A percentile compares a stretch with the other conserved stretches of the same genome.
These are phyloP conservation scores for Pycnococcus provasolii DNA, from an alignment of 139 green algal species.

Conservation along the genomic window DNA sequence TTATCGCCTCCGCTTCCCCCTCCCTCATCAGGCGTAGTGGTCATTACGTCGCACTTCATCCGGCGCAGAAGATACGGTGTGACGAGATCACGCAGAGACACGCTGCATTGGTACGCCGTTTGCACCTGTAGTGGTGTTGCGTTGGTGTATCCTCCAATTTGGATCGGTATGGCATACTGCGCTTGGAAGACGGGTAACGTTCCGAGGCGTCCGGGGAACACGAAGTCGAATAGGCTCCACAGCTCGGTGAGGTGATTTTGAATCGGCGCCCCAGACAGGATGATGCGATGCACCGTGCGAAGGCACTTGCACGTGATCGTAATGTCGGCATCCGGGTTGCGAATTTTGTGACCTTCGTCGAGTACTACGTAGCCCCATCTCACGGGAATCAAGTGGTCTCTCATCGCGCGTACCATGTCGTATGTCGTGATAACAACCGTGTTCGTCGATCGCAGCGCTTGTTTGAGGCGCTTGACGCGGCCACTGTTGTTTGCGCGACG, in stretches of 20 bases:
- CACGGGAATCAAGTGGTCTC: slow-evolving; percentile 56
- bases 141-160: slow-evolving; percentile 78
- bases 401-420: slow-evolving; percentile 69
- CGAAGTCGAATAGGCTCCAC: slow-evolving; percentile 96
- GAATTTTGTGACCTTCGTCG: slow-evolving; percentile 89
- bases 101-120: slow-evolving; percentile 79
- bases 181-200: slow-evolving; percentile 92
- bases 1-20: too few species aligned
- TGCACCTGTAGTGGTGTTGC: slow-evolving; percentile 63
- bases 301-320: slow-evolving; percentile 68
- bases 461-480: slow-evolving; percentile 6
- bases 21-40: too few species aligned
- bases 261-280: slow-evolving; percentile 87
- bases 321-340: slow-evolving; percentile 89
- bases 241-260: slow-evolving; percentile 94
- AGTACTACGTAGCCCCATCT: slow-evolving; percentile 82
- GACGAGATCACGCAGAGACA: slow-evolving; percentile 89
- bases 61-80: slow-evolving; percentile 87
- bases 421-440: slow-evolving; percentile 83
- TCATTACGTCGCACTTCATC: slow-evolving; percentile 75
- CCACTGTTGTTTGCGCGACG: background rate
- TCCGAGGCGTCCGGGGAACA: slow-evolving; percentile 92
- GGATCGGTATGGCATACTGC: slow-evolving; percentile 89
- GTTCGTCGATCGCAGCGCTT: background rate
- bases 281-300: slow-evolving; percentile 51